Base-by-base conservation (phyloP, 352 stramenopile species). In the Phytophthora citrophthora region DNA sequence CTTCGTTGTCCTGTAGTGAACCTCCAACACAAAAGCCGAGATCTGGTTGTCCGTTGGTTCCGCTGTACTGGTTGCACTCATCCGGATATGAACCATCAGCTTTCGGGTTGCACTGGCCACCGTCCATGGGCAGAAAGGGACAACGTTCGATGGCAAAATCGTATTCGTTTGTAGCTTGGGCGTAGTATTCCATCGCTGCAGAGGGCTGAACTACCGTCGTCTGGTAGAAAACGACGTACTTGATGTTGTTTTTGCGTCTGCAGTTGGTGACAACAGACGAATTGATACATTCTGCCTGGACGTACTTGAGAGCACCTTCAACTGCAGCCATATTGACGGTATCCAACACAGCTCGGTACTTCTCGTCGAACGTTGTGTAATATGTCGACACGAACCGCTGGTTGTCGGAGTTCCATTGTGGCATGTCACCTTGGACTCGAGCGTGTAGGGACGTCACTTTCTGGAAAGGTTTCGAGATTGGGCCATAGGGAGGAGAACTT, bases 181-280 rank as follows among this genome's bases (percentile, higher is more conserved):
- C 55, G 63, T 89, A 90, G 47, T 68, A 76, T 4, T 61, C 59
- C 58, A 87, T 85, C 7, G 76, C 43, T 1, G 72, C 69, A 0
- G 49, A n/a, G 2, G 78, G 74, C 52, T 90, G 78, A 23, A 76
- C 76, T 8, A 88, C 43, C 8, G 70, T 78, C 26, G 70, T 88
- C 72, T 90, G 59, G 71, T 89, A 91, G 46, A 90, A 87, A 8
- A 77, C 75, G 3, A 92, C 61, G 56, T 83, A 81, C 51, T 81
- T 66, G 63, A 90, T 70, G 49, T 65, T 79, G 65, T 81, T 91
- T 51, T 87, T 88, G 32, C 81, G 81, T 32, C 65, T 63, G 56
- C 77, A 87, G 49, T 79, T 50, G 23, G 51, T 60, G 15, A 83
- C 50, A 3, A 74, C 73, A 1, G 62, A 70, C 2, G 58, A 23